phyloP scores from a whole-genome alignment of 495 filamentous ascomycete genomes.

The Aspergillus conjunctus region DNA sequence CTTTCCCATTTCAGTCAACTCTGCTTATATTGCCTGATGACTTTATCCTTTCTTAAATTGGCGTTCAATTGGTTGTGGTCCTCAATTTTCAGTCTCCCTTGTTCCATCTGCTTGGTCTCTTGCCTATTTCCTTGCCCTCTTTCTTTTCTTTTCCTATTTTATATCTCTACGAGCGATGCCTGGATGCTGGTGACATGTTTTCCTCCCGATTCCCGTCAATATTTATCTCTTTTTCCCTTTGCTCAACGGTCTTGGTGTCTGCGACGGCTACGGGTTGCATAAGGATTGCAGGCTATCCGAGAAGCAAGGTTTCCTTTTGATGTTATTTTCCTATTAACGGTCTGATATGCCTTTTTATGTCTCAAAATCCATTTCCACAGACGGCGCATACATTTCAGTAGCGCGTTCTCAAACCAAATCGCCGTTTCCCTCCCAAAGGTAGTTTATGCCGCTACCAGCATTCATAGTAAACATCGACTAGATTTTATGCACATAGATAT shows the following conservation, averaged over 20 bases:
- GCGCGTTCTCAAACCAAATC: constrained; percentile 1
- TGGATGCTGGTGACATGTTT: not conserved
- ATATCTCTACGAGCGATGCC: not conserved
- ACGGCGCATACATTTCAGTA: constrained; percentile 9
- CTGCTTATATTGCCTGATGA: constrained; percentile 23
- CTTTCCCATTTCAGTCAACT: not conserved
- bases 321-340: constrained; percentile 4
- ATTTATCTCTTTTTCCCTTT: constrained; percentile 1
- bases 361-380: constrained; percentile 2
- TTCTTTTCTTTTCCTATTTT: constrained; percentile 10
- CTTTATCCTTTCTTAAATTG: constrained; percentile 18
- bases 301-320: constrained; percentile 3
- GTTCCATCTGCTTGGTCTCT: not conserved
- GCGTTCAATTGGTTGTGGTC: constrained; percentile 22
- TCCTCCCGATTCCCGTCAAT: not conserved
- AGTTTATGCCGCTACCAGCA: not conserved
- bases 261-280: not conserved
- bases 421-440: not conserved
- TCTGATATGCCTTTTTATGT: constrained; percentile 5
- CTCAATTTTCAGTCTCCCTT: constrained; percentile 1
- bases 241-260: constrained; percentile 5
- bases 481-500: too few species aligned
- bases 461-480: not conserved
- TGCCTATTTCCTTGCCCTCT: constrained; percentile 1
- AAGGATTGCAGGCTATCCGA: constrained; percentile 13